A percentile compares a stretch with the other conserved stretches of the same genome.
These are phyloP conservation scores for Globisporangium carolinianum DNA, from an alignment of 352 stramenopile genomes.

Conservation along the genomic window DNA sequence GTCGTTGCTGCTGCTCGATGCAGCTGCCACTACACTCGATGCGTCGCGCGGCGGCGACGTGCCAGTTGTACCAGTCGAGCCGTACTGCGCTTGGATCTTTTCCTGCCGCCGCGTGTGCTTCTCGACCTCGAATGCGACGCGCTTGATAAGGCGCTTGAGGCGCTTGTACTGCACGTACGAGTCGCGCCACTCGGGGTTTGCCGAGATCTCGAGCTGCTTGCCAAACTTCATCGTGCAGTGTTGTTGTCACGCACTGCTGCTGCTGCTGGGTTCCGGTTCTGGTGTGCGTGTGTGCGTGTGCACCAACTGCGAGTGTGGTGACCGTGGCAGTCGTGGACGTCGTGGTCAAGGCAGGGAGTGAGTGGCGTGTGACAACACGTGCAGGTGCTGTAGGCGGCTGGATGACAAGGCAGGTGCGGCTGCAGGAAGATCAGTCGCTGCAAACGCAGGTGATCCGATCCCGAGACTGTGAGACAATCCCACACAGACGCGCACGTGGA, in stretches of 20 bases:
- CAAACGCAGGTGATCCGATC: too few relatives aligned
- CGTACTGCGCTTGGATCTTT: constrained; percentile 23
- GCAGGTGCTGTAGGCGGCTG: too few relatives aligned
- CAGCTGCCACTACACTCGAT: background rate
- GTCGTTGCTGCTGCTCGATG: constrained; percentile 1
- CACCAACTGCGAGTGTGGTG: too few relatives aligned
- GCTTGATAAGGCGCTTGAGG: constrained; percentile 88
- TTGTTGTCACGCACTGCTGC: background rate
- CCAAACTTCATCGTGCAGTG: constrained; percentile 86
- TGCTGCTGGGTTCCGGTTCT: too few relatives aligned
- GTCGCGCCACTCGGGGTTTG: constrained; percentile 84
- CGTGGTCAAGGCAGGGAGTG: too few relatives aligned
- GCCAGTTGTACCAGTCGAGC: background rate
- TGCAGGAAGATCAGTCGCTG: too few relatives aligned
- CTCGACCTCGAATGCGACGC: constrained; percentile 85
- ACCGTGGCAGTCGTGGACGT: too few relatives aligned
- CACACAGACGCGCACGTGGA: too few relatives aligned
- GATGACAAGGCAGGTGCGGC: too few relatives aligned
- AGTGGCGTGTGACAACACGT: too few relatives aligned
- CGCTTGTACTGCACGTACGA: constrained; percentile 91
- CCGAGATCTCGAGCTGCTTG: constrained; percentile 89
- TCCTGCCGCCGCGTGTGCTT: constrained; percentile 69
- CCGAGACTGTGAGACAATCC: too few relatives aligned
- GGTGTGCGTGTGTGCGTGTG: too few relatives aligned
- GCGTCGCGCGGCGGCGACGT: constrained; percentile 7